Percentiles rank a stretch among this genome's conserved stretches.
Conservation (phyloP, 352 stramenopile species). For the Pythium diclinum region DNA sequence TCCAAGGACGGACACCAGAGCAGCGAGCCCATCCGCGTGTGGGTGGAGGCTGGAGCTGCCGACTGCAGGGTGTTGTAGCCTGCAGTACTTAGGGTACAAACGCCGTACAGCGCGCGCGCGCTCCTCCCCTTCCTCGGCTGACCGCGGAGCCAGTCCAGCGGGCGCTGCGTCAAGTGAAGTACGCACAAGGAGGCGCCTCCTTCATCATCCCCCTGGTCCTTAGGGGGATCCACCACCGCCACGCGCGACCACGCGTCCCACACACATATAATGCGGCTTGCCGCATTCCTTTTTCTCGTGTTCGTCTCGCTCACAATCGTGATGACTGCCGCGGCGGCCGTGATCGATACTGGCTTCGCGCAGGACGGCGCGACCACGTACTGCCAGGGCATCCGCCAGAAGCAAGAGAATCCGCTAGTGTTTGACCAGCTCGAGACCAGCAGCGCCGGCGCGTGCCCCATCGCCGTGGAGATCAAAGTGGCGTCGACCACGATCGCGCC, state of each 20-base stretch:
- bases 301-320: not conserved
- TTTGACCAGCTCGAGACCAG: conserved; percentile 42
- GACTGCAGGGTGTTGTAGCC: no score
- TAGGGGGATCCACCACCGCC: not conserved
- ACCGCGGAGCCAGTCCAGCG: not conserved
- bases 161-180: no score
- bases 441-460: conserved; percentile 56
- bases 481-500: conserved; percentile 35
- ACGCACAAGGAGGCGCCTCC: not conserved
- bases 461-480: conserved; percentile 45
- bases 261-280: not conserved
- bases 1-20: no score
- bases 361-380: conserved; percentile 48
- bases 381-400: conserved; percentile 51
- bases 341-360: conserved; percentile 18
- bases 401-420: conserved; percentile 30
- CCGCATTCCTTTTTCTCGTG: not conserved
- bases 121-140: no score
- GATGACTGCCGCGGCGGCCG: conserved; percentile 3
- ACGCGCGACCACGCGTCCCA: not conserved
- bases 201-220: not conserved
- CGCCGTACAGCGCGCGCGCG: no score
- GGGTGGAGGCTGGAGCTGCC: no score
- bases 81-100: no score
- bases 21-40: no score